Base-by-base conservation (phyloP, 202 grass and related monocot genomes). In the Dendrocalamus latiflorus region DNA sequence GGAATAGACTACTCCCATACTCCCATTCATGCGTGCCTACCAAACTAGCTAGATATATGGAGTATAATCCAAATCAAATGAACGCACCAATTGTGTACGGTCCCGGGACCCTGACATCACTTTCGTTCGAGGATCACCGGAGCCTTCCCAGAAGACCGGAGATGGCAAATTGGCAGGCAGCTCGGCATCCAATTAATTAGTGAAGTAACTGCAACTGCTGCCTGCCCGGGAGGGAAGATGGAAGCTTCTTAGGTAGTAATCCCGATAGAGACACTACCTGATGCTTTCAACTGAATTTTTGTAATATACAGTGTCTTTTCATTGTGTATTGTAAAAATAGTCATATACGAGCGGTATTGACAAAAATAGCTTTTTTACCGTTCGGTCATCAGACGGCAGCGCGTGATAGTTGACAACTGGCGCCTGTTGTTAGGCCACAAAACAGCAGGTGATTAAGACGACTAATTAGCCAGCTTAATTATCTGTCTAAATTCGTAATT, bases 141-240 rank as follows among this genome's bases (percentile, higher is more conserved):
- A 65, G 62, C n/a, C 62, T 68, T 68, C 62, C n/a, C 21, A 65
- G 62, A 78, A 49, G 67, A 45, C 9, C 1, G 50, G 65, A 47
- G 9, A 41, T 38, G 24, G 53, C 51, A 60, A 70, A 41, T 42
- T 70, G 34, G 30, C 7, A 8, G 24, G 4, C 9, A 45, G 6
- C 3, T 71, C 11, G 24, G 78, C 78, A 22, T 45, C 75, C 30
- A 25, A 26, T 16, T 42, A 6, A 36, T 36, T 36, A 11, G 47
- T 26, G 62, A 6, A 25, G 20, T 37, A 15, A 6, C 77, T 25
- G 48, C 60, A 20, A 34, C 17, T 65, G 16, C 58, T 21, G 45
- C 33, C 44, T 65, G 25, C 6, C 20, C 44, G 8, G 70, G 17
- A 38, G 15, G 49, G 70, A 56, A 25, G 47, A 50, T 9, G 43